These are phyloP conservation scores for Kwoniella dejecticola DNA, from an alignment of 768 basidiomycete species.

Conservation along the genomic window DNA sequence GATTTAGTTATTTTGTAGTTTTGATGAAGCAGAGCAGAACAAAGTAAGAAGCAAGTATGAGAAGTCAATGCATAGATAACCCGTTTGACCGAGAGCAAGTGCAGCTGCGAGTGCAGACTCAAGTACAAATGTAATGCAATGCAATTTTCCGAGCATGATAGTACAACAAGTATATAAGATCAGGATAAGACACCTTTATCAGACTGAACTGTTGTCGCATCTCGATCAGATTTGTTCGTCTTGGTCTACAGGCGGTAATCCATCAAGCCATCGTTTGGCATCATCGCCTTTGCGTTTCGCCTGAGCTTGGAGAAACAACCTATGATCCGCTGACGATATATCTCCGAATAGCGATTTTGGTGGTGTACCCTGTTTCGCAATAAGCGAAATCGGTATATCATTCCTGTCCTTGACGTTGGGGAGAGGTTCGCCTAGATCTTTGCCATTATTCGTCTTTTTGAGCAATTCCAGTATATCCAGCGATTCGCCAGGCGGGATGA, in stretches of 20 bases:
- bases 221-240: no score
- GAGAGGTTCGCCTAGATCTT: conserved; percentile 14
- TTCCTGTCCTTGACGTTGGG: neutral
- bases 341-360: conserved; percentile 16
- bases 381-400: neutral
- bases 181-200: no score
- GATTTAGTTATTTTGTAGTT: no score
- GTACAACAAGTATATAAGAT: no score
- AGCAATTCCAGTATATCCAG: conserved; percentile 71
- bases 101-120: no score
- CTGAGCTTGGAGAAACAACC: conserved; percentile 25
- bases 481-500: conserved; percentile 85
- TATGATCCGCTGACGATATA: conserved; percentile 17
- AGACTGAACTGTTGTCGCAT: no score
- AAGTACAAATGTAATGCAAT: no score
- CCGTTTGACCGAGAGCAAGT: no score
- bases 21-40: no score
- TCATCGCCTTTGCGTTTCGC: neutral
- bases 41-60: no score
- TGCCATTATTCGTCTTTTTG: conserved; percentile 65
- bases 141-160: no score
- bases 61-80: no score
- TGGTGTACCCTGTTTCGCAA: neutral
- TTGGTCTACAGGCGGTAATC: conserved; percentile 1
- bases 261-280: conserved; percentile 26